Evolutionary conservation across 371 early-diverging fungal genomes (phyloP).

Genomic region (Syncephalastrum sp.): DNA sequence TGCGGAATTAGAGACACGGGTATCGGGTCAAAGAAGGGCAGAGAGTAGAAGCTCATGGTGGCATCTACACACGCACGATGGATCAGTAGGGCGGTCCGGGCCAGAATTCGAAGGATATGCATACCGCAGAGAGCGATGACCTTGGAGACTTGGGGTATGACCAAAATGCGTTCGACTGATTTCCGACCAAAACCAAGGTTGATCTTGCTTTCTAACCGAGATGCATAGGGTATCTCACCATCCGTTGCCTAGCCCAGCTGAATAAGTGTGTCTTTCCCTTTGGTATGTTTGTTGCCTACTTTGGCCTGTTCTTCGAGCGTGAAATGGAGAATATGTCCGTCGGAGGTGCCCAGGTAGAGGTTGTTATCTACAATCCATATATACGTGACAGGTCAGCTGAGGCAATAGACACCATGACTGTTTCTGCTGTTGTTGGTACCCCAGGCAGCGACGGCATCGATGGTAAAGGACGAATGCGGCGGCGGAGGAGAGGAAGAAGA

Average conservation of each 20-base stretch:
- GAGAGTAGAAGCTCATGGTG: constrained; percentile 60
- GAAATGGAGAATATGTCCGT: constrained; percentile 70
- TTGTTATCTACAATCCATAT: constrained; percentile 47
- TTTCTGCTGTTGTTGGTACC: constrained; percentile 30
- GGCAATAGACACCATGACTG: not conserved
- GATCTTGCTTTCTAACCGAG: constrained; percentile 50
- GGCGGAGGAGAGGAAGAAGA: no score
- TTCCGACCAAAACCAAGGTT: constrained; percentile 64
- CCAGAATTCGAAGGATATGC: not conserved
- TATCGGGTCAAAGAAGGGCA: constrained; percentile 63
- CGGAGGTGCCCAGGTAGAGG: constrained; percentile 74
- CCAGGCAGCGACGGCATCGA: constrained; percentile 59
- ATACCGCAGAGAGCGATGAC: constrained; percentile 75
- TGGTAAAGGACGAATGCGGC: constrained; percentile 9
- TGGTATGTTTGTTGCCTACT: constrained; percentile 1
- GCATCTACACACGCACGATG: constrained; percentile 41
- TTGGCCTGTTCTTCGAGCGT: constrained; percentile 43
- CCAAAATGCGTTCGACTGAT: constrained; percentile 64
- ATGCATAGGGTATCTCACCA: constrained; percentile 35
- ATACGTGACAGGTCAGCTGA: not conserved
- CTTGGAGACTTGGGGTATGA: constrained; percentile 69
- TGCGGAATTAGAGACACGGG: constrained; percentile 49
- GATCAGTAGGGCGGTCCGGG: not conserved
- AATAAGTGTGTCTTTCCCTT: not conserved
- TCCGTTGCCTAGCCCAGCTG: not conserved